These are phyloP conservation scores for Suillus occidentalis DNA, from an alignment of 768 basidiomycete species.

Conservation along the genomic window DNA sequence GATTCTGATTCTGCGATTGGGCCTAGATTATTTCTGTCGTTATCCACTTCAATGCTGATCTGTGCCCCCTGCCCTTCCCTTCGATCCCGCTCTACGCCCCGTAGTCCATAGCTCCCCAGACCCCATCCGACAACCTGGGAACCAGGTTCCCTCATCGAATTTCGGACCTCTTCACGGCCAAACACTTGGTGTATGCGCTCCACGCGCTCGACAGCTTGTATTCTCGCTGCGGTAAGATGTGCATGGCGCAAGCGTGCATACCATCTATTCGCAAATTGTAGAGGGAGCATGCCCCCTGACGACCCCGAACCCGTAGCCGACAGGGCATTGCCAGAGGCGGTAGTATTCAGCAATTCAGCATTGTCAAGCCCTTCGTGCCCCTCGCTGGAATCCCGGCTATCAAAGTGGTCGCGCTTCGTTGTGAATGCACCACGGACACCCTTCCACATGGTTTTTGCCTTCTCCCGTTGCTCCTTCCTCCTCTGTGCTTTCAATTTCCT, in stretches of 20 bases:
- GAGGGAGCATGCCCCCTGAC: conserved; percentile 11
- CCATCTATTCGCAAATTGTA: conserved; percentile 47
- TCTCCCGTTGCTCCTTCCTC: conserved; percentile 49
- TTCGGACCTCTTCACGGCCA: conserved; percentile 33
- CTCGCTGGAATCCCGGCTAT: background rate
- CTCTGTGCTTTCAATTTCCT: conserved; percentile 47
- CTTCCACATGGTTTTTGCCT: conserved; percentile 56
- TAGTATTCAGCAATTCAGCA: conserved; percentile 14
- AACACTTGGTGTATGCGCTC: conserved; percentile 67
- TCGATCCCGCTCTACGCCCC: conserved; percentile 33
- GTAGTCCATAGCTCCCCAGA: conserved; percentile 65
- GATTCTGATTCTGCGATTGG: conserved; percentile 11
- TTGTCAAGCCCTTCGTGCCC: background rate
- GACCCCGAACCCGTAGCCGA: background rate
- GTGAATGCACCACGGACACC: conserved; percentile 56
- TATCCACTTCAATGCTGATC: conserved; percentile 24
- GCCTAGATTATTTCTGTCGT: conserved; percentile 12
- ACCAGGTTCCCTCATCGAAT: conserved; percentile 26
- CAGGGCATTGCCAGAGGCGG: conserved; percentile 4
- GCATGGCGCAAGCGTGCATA: conserved; percentile 65
- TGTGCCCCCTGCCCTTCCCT: conserved; percentile 15
- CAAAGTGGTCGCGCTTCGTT: conserved; percentile 1
- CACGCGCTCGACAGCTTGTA: conserved; percentile 66
- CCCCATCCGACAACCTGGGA: conserved; percentile 59
- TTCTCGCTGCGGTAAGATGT: conserved; percentile 67